These are phyloP conservation scores for Acacia melanoxylon DNA, from an alignment of 306 rosid species.

Conservation along the genomic window DNA sequence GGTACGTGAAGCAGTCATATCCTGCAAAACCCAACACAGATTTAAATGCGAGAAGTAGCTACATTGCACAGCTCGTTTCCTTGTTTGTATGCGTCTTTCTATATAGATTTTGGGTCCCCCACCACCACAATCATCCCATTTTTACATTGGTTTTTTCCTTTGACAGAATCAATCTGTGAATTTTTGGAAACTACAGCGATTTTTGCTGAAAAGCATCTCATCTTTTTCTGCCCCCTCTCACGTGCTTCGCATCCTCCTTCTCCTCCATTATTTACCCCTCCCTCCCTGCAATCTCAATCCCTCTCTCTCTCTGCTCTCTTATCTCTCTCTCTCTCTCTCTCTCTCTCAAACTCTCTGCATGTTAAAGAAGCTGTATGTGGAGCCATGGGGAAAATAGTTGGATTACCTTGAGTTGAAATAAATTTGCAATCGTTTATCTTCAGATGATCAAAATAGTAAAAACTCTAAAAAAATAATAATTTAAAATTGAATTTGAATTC, in stretches of 20 bases:
- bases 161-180: conserved; percentile 47
- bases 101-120: conserved; percentile 82
- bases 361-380: background rate
- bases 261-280: conserved; percentile 24
- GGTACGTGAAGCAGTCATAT: conserved; percentile 61
- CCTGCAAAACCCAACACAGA: conserved; percentile 67
- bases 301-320: too few relatives aligned
- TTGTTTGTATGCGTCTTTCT: conserved; percentile 78
- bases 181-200: conserved; percentile 44
- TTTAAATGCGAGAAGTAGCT: conserved; percentile 79
- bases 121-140: conserved; percentile 50
- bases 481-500: too few relatives aligned
- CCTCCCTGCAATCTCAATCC: background rate
- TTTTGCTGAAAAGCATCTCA: conserved; percentile 52
- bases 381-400: too few relatives aligned
- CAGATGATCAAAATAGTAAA: too few relatives aligned
- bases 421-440: too few relatives aligned
- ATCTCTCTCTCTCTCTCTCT: too few relatives aligned
- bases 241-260: conserved; percentile 53
- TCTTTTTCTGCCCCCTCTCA: conserved; percentile 65
- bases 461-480: too few relatives aligned
- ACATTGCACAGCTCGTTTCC: conserved; percentile 66
- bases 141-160: background rate
- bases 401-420: too few relatives aligned
- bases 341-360: conserved; percentile 19